These are phyloP conservation scores for Alternaria arbusti DNA, from an alignment of 2,329 filamentous ascomycete genomes.

Conservation along the genomic window DNA sequence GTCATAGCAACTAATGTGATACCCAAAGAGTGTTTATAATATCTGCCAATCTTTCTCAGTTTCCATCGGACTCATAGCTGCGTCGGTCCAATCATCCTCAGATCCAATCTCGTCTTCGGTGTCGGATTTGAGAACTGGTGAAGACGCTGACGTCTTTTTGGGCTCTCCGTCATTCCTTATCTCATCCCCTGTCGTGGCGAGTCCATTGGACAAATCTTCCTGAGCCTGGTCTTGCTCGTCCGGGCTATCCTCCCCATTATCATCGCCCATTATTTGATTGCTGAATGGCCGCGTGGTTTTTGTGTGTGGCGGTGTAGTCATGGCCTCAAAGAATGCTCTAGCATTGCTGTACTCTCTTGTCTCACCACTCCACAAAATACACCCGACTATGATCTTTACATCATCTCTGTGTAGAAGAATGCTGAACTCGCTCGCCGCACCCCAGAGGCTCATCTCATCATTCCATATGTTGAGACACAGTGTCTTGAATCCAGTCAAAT, in stretches of 20 bases:
- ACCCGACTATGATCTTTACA: slow-evolving; percentile 14
- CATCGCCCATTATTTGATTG: not conserved
- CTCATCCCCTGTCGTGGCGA: not conserved
- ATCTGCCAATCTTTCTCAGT: slow-evolving; percentile 16
- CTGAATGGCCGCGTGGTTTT: not conserved
- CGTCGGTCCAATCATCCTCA: slow-evolving; percentile 15
- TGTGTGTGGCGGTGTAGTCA: not conserved
- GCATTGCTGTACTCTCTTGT: slow-evolving; percentile 6
- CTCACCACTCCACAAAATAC: slow-evolving; percentile 2
- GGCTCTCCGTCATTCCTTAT: not conserved
- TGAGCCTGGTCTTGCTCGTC: not conserved
- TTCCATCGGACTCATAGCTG: slow-evolving; percentile 7
- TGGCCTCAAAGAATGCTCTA: slow-evolving; percentile 8
- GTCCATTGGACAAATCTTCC: not conserved
- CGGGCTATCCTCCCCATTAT: not conserved
- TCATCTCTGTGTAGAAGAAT: slow-evolving; percentile 13
- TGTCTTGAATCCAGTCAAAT: slow-evolving; percentile 20
- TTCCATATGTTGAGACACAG: slow-evolving; percentile 29
- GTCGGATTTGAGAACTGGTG: not conserved
- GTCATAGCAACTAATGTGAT: no score
- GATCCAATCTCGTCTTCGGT: not conserved
- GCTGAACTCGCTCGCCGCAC: slow-evolving; percentile 14
- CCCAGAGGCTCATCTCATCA: slow-evolving; percentile 3
- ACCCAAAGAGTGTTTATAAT: not conserved
- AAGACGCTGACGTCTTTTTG: not conserved